Evolutionary conservation across 176 grass and related monocot genomes (phyloP).

Genomic region (Elaeis guineensis): DNA sequence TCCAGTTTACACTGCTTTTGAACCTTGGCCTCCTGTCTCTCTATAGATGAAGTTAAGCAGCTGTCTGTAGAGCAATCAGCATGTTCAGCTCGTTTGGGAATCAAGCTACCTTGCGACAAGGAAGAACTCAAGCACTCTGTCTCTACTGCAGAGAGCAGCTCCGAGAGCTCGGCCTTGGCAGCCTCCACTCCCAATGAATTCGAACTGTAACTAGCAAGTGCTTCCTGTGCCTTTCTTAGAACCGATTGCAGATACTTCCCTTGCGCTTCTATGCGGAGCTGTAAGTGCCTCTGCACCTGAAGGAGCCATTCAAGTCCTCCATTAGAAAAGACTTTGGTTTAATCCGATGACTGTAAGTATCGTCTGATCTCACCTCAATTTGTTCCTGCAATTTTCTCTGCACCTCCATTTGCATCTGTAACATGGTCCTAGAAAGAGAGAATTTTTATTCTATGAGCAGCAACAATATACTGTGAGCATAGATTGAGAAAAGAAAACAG

Average conservation of each 20-base stretch:
- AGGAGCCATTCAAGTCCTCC: neutral
- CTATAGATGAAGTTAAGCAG: slow-evolving; percentile 48
- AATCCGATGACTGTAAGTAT: too few species aligned
- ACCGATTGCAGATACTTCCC: slow-evolving; percentile 82
- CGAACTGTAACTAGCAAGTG: slow-evolving; percentile 27
- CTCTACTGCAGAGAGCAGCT: slow-evolving; percentile 39
- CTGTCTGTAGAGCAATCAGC: slow-evolving; percentile 41
- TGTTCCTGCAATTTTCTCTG: slow-evolving; percentile 56
- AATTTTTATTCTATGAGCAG: neutral
- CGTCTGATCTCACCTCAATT: slow-evolving; percentile 47
- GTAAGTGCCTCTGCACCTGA: slow-evolving; percentile 87
- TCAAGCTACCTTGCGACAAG: slow-evolving; percentile 4
- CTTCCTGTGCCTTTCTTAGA: slow-evolving; percentile 51
- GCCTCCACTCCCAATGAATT: slow-evolving; percentile 19
- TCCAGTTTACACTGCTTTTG: slow-evolving; percentile 12
- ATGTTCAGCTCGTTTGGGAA: neutral
- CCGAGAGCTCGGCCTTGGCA: slow-evolving; percentile 45
- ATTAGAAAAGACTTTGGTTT: too few species aligned
- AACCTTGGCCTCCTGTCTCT: slow-evolving; percentile 29
- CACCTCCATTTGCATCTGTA: slow-evolving; percentile 57
- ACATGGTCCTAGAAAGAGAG: slow-evolving; percentile 25
- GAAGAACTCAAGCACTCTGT: slow-evolving; percentile 38
- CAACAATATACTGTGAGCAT: neutral
- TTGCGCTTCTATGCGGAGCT: slow-evolving; percentile 89
- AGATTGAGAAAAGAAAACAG: neutral